phyloP scores from a whole-genome alignment of 441 rosid species.

The Hura crepitans region DNA sequence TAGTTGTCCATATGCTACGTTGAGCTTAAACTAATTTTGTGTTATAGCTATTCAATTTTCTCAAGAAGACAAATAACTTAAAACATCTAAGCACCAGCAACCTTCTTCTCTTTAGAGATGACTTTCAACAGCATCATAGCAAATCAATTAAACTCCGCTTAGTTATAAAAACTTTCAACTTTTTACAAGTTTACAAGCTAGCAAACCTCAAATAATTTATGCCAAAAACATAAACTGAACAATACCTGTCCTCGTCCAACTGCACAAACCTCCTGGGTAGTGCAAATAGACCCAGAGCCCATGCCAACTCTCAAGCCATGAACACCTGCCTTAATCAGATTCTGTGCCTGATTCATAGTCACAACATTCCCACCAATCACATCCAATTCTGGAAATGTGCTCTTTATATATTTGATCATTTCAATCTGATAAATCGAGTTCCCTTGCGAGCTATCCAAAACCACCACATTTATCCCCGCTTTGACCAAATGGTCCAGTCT shows the following conservation, averaged over 20 bases:
- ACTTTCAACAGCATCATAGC: neutral
- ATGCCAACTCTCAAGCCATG: constrained; percentile 88
- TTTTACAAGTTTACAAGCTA: neutral
- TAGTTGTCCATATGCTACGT: neutral
- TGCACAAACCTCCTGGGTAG: constrained; percentile 95
- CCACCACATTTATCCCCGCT: constrained; percentile 76
- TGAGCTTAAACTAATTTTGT: neutral
- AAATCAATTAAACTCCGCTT: neutral
- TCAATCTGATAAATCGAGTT: constrained; percentile 83
- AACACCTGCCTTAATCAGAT: constrained; percentile 74
- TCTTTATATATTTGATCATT: constrained; percentile 74
- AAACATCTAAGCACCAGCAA: neutral
- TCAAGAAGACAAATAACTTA: neutral
- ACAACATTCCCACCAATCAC: constrained; percentile 90
- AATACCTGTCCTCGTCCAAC: constrained; percentile 93
- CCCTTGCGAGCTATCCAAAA: constrained; percentile 90
- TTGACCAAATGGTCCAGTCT: constrained; percentile 75
- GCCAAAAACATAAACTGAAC: neutral
- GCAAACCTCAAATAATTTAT: neutral
- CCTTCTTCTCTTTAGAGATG: neutral
- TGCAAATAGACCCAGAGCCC: constrained; percentile 96
- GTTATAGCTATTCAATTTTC: neutral
- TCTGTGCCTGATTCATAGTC: constrained; percentile 79
- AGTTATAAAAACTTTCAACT: neutral
- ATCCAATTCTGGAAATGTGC: constrained; percentile 59